Evolutionary conservation across 1,284 basidiomycete genomes (phyloP), one percentile per base, ranked within the genome.

Genomic region (Gymnopus androsaceus): DNA sequence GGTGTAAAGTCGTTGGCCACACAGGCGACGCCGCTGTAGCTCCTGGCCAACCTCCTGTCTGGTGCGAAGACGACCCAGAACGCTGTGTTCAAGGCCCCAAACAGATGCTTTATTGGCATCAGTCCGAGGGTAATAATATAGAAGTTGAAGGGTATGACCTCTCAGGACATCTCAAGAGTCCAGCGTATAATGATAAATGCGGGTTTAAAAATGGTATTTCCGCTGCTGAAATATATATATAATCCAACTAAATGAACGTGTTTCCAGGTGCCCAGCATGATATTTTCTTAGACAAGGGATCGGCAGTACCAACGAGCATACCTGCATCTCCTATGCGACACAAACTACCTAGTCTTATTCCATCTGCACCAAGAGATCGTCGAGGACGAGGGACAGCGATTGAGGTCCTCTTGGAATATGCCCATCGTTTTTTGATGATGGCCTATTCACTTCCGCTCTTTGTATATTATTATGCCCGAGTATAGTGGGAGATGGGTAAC

Each of bases 31-130:
- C 52, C 11, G 31, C 31, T 14, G 33, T 62, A 28, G 46, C 53
- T n/a, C 34, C 53, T 15, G 56, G 53, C 3, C 36, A 60, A 47
- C 46, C 61, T 1, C 25, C 59, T 6, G 54, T 47, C 15, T 60
- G 54, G 59, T 60, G 59, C 36, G 55, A 60, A 41, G 59, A 56
- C n/a, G 51, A 60, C 23, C 28, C 45, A n/a, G 44, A 27, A 19
- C 52, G 63, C 34, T 75, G 75, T 51, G 66, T 65, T 2, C 44
- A 61, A 27, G 75, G 74, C 7, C 60, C 73, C 6, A 74, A 73
- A 54, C 60, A 69, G 57, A 63, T 69, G 60, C 57, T 70, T 5
- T 69, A 59, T 56, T 72, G 66, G 66, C 56, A 69, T 45, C 72
- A 74, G 52, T 50, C 60, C 1, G 54, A 55, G 2, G 55, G 55